Evolutionary conservation across 176 grass and related monocot species (phyloP), one percentile per base, ranked within the genome.

Genomic region (Urochloa ruziziensis): DNA sequence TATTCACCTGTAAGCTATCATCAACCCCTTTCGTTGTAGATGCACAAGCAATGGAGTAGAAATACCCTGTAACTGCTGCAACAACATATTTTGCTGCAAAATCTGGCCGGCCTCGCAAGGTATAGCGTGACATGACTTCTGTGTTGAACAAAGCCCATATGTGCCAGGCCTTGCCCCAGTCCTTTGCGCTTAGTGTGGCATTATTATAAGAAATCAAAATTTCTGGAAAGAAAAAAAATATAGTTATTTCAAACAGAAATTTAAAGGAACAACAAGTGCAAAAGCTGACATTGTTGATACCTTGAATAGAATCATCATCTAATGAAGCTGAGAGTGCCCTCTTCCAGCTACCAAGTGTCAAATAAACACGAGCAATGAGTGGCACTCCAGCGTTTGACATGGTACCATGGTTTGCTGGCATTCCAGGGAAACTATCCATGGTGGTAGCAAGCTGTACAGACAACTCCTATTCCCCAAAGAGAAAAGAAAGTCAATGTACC

Each of bases 91-190:
- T 91, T 57, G 85, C 93, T 33, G 90, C 91, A 56, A 91, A 76
- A 85, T 93, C 96, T 63, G 87, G 61, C 19, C 82, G 80, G 27
- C 96, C 87, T 88, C 90, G 89, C 75, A 86, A 62, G 64, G 93
- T 98, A 84, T 98, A 94, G 59, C 87, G 89, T 73, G 96, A 98
- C 96, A 98, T 92, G 63, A 98, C 96, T 82, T 94, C 96, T 56
- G 96, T 98, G 80, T 98, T 98, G 82, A 98, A 98, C 78, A 98
- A 95, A 61, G 96, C 96, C 96, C 96, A 98, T 42, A 28, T 83
- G 54, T 98, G 96, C 96, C 96, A 98, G 58, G 96, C 96, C 84
- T 92, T 98, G 34, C 93, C 96, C 89, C 91, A 98, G 56, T 98
- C 93, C 68, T 95, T 95, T 24, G 96, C 91, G 82, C 74, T 91